These are phyloP conservation scores for Fusarium succisae DNA, from an alignment of 2,329 filamentous ascomycete species.

Conservation along the genomic window DNA sequence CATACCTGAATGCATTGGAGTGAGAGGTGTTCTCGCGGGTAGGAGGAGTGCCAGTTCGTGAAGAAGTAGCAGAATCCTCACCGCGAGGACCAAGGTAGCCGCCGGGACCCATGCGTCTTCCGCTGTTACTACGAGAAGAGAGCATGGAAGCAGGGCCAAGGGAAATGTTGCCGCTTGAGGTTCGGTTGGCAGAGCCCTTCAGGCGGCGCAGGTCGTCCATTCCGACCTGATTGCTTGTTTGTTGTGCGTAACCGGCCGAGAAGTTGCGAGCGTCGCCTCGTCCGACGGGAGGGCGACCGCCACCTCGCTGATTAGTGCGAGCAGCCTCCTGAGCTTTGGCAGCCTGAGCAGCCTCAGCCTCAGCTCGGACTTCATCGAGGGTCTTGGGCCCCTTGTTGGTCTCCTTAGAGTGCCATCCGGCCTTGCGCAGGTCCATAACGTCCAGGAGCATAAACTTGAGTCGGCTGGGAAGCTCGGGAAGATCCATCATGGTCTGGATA, in stretches of 20 bases:
- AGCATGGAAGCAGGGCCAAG: constrained; percentile 90
- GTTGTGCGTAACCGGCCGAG: constrained; percentile 73
- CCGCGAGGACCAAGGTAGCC: constrained; percentile 76
- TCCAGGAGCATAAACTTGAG: constrained; percentile 98
- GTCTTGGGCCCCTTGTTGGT: constrained; percentile 96
- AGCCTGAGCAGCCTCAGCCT: constrained; percentile 79
- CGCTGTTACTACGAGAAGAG: constrained; percentile 89
- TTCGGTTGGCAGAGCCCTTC: constrained; percentile 68
- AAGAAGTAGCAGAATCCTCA: constrained; percentile 88
- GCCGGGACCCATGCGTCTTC: constrained; percentile 80
- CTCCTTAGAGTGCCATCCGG: constrained; percentile 87
- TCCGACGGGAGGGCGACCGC: constrained; percentile 76
- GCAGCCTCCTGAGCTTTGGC: constrained; percentile 82
- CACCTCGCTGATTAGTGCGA: constrained; percentile 70
- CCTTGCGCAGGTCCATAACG: constrained; percentile 82
- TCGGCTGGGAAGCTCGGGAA: constrained; percentile 84
- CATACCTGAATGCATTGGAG: constrained; percentile 94
- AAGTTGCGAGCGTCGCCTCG: constrained; percentile 90
- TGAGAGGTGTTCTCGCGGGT: constrained; percentile 68
- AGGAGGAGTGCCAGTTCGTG: constrained; percentile 88
- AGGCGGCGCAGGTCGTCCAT: constrained; percentile 92
- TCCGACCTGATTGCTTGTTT: constrained; percentile 84
- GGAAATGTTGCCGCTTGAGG: constrained; percentile 69
- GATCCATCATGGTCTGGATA: constrained; percentile 83
- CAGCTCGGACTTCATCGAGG: constrained; percentile 87